Percentiles rank a stretch among this genome's conserved stretches.
Evolutionary conservation across 2,329 filamentous ascomycete species (phyloP).

Genomic region (Curvularia sp.): DNA sequence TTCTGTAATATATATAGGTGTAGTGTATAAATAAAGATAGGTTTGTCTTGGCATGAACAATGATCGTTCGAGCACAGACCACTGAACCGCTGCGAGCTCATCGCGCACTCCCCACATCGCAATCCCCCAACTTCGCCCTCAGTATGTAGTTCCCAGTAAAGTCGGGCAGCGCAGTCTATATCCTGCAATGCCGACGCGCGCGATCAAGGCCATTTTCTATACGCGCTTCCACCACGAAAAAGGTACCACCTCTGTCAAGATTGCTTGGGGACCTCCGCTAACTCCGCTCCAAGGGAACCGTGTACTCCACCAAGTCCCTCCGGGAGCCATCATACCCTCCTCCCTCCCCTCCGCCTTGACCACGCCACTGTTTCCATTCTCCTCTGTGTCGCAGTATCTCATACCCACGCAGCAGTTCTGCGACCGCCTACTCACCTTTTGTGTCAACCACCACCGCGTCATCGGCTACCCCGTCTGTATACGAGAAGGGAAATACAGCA

Average conservation of each 20-base stretch:
- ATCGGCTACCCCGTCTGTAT: slow-evolving; percentile 91
- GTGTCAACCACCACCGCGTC: slow-evolving; percentile 77
- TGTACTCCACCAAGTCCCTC: slow-evolving; percentile 70
- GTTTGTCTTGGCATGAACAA: background rate
- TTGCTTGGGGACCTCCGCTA: slow-evolving; percentile 1
- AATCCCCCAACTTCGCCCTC: slow-evolving; percentile 13
- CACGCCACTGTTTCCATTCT: slow-evolving; percentile 80
- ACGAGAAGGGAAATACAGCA: slow-evolving; percentile 75
- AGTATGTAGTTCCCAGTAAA: slow-evolving; percentile 29
- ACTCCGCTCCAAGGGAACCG: slow-evolving; percentile 60
- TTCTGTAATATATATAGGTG: background rate
- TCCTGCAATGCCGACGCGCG: slow-evolving; percentile 45
- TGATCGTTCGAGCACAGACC: slow-evolving; percentile 16
- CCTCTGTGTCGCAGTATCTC: slow-evolving; percentile 86
- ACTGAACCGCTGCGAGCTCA: slow-evolving; percentile 4
- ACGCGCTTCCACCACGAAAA: slow-evolving; percentile 69
- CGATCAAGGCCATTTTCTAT: slow-evolving; percentile 71
- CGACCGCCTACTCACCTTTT: slow-evolving; percentile 84
- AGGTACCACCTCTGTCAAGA: slow-evolving; percentile 30
- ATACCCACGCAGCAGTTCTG: slow-evolving; percentile 95
- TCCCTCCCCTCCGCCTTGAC: slow-evolving; percentile 55
- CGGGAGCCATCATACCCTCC: slow-evolving; percentile 61
- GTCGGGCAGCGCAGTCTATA: background rate
- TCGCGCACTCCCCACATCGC: slow-evolving; percentile 10
- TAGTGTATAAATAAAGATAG: background rate